phyloP scores from a whole-genome alignment of 176 grass and related monocot species.

The Oryza australiensis region DNA sequence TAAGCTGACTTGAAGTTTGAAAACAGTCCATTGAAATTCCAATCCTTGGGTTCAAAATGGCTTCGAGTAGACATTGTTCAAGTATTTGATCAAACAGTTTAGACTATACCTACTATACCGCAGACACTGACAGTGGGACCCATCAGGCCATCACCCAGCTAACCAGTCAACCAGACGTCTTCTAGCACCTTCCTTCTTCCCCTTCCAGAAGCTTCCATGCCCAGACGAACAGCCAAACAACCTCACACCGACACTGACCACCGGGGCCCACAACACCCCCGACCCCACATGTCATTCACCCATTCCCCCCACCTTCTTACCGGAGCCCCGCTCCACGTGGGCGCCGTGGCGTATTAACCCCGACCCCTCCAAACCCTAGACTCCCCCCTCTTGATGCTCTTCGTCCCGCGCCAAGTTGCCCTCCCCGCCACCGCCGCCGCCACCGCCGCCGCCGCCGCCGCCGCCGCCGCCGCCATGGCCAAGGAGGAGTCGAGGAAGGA shows the following conservation, averaged over 20 bases:
- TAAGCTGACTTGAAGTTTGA: too few relatives aligned
- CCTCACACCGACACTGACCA: background rate
- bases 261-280: accelerated
- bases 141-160: too few relatives aligned
- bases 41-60: too few relatives aligned
- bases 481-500: slow-evolving; percentile 56
- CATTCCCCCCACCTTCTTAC: too few relatives aligned
- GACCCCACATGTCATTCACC: background rate
- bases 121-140: too few relatives aligned
- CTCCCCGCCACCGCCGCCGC: slow-evolving; percentile 40
- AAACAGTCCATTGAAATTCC: too few relatives aligned
- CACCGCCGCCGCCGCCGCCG: slow-evolving; percentile 36
- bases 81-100: too few relatives aligned
- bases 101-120: too few relatives aligned
- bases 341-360: slow-evolving; percentile 39
- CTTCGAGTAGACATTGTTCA: too few relatives aligned
- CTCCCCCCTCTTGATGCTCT: slow-evolving; percentile 42
- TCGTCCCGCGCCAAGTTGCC: slow-evolving; percentile 68
- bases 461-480: slow-evolving; percentile 39
- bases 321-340: background rate
- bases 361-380: slow-evolving; percentile 9
- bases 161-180: background rate
- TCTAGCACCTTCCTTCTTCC: background rate
- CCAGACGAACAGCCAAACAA: background rate
- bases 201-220: background rate